Base-by-base conservation (phyloP, 352 stramenopile genomes). In the Phytophthora citricola region DNA sequence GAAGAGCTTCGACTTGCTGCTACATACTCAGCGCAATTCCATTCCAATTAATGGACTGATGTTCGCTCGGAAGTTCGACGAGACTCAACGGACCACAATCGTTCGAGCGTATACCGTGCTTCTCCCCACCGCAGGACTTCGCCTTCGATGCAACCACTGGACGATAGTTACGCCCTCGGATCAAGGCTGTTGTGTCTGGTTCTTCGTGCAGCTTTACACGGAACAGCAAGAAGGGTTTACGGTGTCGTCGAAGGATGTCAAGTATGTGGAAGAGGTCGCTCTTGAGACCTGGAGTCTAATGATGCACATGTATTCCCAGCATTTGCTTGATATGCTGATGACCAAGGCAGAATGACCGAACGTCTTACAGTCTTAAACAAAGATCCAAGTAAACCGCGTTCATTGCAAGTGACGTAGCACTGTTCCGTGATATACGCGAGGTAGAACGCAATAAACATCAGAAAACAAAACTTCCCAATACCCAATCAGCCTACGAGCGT, bases 1-100 rank as follows among this genome's bases (percentile, higher is more conserved):
- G 17, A 66, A 66, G 41, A 66, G 44, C n/a, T 66, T 66, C n/a
- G 58, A 61, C n/a, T 6, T 66, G 31, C 12, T 60, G 22, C n/a
- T 66, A 24, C n/a, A 50, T 27, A 63, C 34, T 22, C 39, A 57
- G 15, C 39, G 14, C 3, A 44, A 36, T 10, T 5, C 32, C 14
- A 49, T 57, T 7, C 34, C 32, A 4, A 61, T 68, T 12, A 56
- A 49, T 29, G 43, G 60, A 10, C n/a, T 67, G 8, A 67, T 62
- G 50, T 61, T 62, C 39, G 60, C 60, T 20, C 46, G 31, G 3
- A 54, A 46, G n/a, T 49, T 57, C 24, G 12, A 62, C 36, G 34
- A 51, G 4, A 17, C 6, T 5, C 31, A 26, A 20, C 60, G 27
- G 1, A n/a, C 40, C 14, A 11, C 39, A 14, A 68, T 68, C 8